Evolutionary conservation across 2,329 filamentous ascomycete species (phyloP).

Genomic region (Alternaria ventricosa): DNA sequence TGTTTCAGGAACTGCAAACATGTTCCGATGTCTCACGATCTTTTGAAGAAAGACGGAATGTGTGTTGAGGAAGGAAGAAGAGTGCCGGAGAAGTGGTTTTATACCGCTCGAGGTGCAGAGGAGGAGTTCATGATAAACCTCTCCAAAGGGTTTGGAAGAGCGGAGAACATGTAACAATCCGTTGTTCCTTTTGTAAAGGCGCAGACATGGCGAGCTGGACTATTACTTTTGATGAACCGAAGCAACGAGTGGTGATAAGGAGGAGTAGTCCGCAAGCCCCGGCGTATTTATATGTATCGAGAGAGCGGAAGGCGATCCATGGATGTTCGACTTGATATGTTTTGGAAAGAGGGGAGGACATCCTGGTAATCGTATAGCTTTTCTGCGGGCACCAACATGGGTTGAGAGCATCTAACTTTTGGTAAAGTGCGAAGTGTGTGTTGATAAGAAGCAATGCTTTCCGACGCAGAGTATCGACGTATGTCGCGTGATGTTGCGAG

Average conservation of each 20-base stretch:
- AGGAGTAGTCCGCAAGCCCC: neutral
- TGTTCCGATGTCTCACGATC: neutral
- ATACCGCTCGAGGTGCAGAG: neutral
- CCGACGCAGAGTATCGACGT: no score
- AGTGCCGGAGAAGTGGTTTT: neutral
- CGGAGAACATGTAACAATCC: no score
- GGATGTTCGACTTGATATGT: no score
- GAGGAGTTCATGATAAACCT: no score
- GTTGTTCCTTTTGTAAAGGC: no score
- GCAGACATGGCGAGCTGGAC: no score
- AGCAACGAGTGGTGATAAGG: neutral
- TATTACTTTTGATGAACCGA: no score
- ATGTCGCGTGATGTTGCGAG: no score
- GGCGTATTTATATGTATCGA: neutral
- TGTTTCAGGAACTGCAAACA: neutral
- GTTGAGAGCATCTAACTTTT: neutral
- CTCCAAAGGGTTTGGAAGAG: no score
- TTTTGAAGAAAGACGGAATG: neutral
- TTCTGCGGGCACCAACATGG: no score
- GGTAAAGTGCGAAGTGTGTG: neutral
- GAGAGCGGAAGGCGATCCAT: neutral
- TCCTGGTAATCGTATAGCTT: no score
- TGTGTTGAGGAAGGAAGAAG: neutral
- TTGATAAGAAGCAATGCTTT: neutral
- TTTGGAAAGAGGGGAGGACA: no score